Evolutionary conservation across 352 stramenopile genomes (phyloP).

Genomic region (Pythium brassicae): DNA sequence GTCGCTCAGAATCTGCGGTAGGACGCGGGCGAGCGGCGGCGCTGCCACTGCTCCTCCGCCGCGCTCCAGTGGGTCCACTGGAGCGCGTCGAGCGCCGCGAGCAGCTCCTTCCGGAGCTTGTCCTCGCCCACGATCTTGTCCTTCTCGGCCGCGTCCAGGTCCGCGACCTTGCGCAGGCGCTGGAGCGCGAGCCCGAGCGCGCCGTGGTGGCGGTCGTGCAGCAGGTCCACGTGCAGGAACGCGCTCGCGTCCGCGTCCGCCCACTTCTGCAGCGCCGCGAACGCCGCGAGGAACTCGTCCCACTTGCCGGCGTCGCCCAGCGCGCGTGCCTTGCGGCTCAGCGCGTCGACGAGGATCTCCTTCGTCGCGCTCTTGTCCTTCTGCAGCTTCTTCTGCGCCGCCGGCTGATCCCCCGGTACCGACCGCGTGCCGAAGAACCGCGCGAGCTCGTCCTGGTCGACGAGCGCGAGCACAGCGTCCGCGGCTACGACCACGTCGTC

Average conservation of each 20-base stretch:
- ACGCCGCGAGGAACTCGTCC: constrained; percentile 50
- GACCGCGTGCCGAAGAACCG: constrained; percentile 68
- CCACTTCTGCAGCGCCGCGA: constrained; percentile 67
- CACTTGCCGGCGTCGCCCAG: constrained; percentile 50
- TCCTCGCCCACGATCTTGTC: constrained; percentile 65
- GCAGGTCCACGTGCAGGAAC: constrained; percentile 52
- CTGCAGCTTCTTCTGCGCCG: constrained; percentile 59
- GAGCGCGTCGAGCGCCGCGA: constrained; percentile 30
- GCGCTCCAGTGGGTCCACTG: constrained; percentile 55
- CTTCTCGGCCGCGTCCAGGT: constrained; percentile 49
- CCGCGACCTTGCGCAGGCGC: constrained; percentile 67
- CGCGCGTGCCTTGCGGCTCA: constrained; percentile 68
- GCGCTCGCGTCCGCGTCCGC: constrained; percentile 53
- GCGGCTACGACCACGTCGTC: constrained; percentile 47
- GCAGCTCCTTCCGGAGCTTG: constrained; percentile 44
- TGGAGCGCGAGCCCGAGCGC: constrained; percentile 50
- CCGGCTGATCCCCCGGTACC: constrained; percentile 42
- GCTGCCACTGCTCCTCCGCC: constrained; percentile 57
- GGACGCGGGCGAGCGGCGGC: constrained; percentile 39
- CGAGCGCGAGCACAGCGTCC: constrained; percentile 49
- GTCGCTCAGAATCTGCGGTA: constrained; percentile 58
- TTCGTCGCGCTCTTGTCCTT: constrained; percentile 77
- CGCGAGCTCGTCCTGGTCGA: constrained; percentile 64
- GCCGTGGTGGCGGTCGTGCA: constrained; percentile 53
- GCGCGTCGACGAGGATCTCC: constrained; percentile 60